Base-by-base conservation (phyloP, 78 protist species). In the Dictyostelium intermedium region DNA sequence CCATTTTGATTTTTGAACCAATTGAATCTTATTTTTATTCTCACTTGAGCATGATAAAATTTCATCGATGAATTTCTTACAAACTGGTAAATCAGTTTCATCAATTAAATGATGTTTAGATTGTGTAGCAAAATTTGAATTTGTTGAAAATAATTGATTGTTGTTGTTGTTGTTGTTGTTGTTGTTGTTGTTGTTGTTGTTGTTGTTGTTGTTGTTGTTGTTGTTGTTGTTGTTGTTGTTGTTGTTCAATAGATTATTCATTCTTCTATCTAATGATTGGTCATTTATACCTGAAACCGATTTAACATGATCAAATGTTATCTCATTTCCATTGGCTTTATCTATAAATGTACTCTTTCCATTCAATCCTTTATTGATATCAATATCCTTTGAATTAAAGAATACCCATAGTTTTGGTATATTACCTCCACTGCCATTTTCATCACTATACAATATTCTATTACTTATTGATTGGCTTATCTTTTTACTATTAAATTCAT, bases 321-420 rank as follows among this genome's bases (percentile, higher is more conserved):
- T 30, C 45, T 34, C 69, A 25, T 79, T 27, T 23, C 56, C 66
- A 39, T 39, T 39, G 7, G 32, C 14, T n/a, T 39, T 77, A 34
- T 77, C 82, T 18, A 41, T 27, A 30, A 79, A 35, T 45, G 6
- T 20, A 14, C 13, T 27, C 18, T 23, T 32, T 3, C 50, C 35
- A 82, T 39, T 18, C 4, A 16, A 0, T 10, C 39, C 41, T 50
- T 60, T 34, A 9, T 34, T 23, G 27, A 27, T 78, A 23, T 9
- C 32, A 6, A 78, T 69, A 50, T 41, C 63, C 37, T 89, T 89
- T 35, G 39, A 16, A 70, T 79, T 89, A n/a, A 89, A 89, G 47
- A 80, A 89, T 18, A 89, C 87, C 94, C 94, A 89, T 69, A 89
- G 16, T 14, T 89, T 89, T 14, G 91, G 79, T 16, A 72, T 34